These are phyloP conservation scores for Bassia scoparia DNA, from an alignment of 148 eudicot species.

Conservation along the genomic window DNA sequence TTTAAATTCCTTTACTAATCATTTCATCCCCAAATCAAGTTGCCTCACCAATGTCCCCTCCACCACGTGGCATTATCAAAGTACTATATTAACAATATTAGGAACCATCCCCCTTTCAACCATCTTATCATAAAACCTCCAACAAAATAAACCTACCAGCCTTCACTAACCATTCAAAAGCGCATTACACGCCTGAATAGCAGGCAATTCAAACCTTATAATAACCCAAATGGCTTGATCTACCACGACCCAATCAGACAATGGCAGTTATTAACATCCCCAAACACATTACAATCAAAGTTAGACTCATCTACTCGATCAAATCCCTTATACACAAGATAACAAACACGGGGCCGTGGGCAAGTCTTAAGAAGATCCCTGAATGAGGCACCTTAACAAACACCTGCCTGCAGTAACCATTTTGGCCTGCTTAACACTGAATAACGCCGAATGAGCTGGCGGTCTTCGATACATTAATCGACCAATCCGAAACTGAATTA, in stretches of 20 bases:
- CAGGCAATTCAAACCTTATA: constrained; percentile 47
- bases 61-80: constrained; percentile 56
- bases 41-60: constrained; percentile 48
- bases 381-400: constrained; percentile 70
- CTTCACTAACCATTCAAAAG: constrained; percentile 68
- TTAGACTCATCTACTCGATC: constrained; percentile 30
- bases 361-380: constrained; percentile 40
- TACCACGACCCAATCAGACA: constrained; percentile 57
- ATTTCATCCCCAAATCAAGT: constrained; percentile 52
- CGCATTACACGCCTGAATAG: constrained; percentile 56
- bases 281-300: constrained; percentile 45
- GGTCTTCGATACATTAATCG: constrained; percentile 36
- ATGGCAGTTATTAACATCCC: constrained; percentile 54
- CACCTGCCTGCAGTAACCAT: constrained; percentile 58
- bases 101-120: constrained; percentile 41
- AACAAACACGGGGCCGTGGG: constrained; percentile 44
- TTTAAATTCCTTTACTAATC: constrained; percentile 43
- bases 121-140: constrained; percentile 49
- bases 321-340: constrained; percentile 47
- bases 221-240: constrained; percentile 83
- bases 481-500: constrained; percentile 39
- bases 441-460: constrained; percentile 52
- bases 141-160: constrained; percentile 40
- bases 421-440: constrained; percentile 41
- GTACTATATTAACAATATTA: constrained; percentile 64